Percentiles rank a stretch among this genome's conserved stretches.
phyloP scores from a whole-genome alignment of 768 basidiomycete genomes.

The Agaricus sinodeliciosus region DNA sequence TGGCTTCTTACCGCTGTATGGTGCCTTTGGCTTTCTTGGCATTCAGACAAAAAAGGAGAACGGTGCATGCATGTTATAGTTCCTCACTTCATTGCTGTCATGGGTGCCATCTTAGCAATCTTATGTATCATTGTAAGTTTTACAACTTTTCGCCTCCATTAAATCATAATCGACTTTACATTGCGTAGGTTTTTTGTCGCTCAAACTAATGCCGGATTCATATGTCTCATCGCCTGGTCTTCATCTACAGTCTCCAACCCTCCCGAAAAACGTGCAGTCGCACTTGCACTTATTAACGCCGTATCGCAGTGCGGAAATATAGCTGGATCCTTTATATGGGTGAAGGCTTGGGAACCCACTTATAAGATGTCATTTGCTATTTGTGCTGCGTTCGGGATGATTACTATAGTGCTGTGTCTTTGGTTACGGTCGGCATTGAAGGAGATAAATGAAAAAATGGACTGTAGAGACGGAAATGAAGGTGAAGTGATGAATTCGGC shows the following conservation, averaged over 20 bases:
- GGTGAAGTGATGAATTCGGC: constrained; percentile 27
- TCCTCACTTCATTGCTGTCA: constrained; percentile 50
- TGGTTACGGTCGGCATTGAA: constrained; percentile 40
- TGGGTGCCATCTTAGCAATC: constrained; percentile 68
- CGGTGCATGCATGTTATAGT: constrained; percentile 60
- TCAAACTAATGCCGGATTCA: constrained; percentile 65
- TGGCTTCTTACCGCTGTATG: constrained; percentile 57
- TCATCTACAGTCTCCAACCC: constrained; percentile 48
- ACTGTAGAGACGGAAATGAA: constrained; percentile 28
- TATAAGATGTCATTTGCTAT: constrained; percentile 70
- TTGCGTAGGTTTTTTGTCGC: constrained; percentile 64
- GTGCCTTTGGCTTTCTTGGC: constrained; percentile 51
- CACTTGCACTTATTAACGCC: constrained; percentile 78
- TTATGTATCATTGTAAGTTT: constrained; percentile 55
- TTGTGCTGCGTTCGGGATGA: constrained; percentile 51
- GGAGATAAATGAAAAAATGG: constrained; percentile 32
- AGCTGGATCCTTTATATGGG: constrained; percentile 76
- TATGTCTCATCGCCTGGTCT: constrained; percentile 53
- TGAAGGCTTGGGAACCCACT: constrained; percentile 58
- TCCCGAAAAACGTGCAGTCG: constrained; percentile 78
- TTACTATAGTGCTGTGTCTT: constrained; percentile 44
- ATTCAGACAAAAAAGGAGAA: constrained; percentile 66
- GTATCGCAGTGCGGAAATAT: constrained; percentile 83
- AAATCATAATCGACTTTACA: too few species aligned
- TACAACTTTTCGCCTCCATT: too few species aligned